Base-by-base conservation (phyloP, 352 stramenopile species). In the Plasmopara halstedii region DNA sequence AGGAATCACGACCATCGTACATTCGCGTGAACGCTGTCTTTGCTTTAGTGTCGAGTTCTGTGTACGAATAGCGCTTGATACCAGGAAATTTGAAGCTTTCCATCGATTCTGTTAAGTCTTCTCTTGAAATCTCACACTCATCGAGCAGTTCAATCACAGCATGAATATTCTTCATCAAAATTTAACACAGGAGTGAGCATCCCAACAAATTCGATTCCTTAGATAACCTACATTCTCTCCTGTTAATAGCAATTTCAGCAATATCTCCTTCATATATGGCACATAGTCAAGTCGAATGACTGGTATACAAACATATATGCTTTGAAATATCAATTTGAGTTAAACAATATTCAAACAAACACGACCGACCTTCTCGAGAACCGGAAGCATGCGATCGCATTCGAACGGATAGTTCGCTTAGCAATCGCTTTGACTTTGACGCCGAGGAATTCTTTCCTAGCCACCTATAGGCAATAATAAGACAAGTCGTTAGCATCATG, bases 71-170 rank as follows among this genome's bases (percentile, higher is more conserved):
- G 19, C 76, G 73, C 50, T 85, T 84, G 40, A 91, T 56, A 25
- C 74, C 77, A 6, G 71, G 70, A 44, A 95, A 73, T 55, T 88
- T 85, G 58, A 94, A 89, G 56, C 70, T 85, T 52, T 98, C 87
- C 68, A 98, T 88, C 15, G 92, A 97, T 62, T 99, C 97, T 9
- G 97, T 96, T 17, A 99, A 54, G 62, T 99, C 96, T 60, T 99
- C 95, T 33, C 94, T 86, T 40, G 76, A 95, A 42, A 99, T 86
- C 36, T 97, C 96, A 58, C 98, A 99, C 36, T 90, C 77, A 57
- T 99, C 95, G 53, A 99, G 87, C 23, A 98, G 67, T 14, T 82
- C 70, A 44, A 99, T 97, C 34, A 95, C 86, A 46, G 96, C 82
- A 5, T 83, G 54, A 18, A 97, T 72, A 33, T 90, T 79, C 69